phyloP scores from a whole-genome alignment of 345 rosid species.

The Eucalyptus polybractea region DNA sequence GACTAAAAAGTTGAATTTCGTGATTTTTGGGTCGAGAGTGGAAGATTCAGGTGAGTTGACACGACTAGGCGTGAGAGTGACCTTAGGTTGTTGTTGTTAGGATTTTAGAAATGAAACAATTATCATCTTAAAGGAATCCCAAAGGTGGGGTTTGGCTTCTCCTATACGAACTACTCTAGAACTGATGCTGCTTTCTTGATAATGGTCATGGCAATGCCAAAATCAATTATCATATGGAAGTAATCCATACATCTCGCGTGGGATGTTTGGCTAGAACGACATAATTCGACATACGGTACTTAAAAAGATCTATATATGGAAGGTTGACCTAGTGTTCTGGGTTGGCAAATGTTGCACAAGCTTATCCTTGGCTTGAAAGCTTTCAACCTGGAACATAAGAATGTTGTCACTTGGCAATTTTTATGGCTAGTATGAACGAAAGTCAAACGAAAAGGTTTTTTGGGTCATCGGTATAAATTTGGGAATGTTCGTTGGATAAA shows the following conservation, averaged over 20 bases:
- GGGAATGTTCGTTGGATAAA: accelerated
- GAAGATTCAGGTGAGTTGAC: background rate
- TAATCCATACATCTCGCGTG: accelerated
- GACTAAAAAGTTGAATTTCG: background rate
- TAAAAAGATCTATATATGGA: background rate
- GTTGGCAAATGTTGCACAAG: accelerated
- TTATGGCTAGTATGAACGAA: background rate
- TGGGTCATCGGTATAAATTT: background rate
- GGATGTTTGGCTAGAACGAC: background rate
- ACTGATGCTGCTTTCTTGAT: background rate
- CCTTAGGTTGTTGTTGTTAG: background rate
- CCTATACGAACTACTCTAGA: accelerated
- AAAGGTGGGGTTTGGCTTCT: background rate
- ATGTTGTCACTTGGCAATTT: background rate
- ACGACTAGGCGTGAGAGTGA: background rate
- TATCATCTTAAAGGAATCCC: background rate
- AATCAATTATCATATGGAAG: accelerated
- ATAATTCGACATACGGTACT: background rate
- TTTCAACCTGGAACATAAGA: accelerated
- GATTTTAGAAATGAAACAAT: background rate
- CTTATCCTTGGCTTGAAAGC: background rate
- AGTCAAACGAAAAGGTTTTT: background rate
- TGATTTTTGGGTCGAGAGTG: background rate
- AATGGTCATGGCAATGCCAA: background rate
- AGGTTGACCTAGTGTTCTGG: background rate